Conservation (phyloP, 2,329 filamentous ascomycete species). For the Claviceps arundinis region DNA sequence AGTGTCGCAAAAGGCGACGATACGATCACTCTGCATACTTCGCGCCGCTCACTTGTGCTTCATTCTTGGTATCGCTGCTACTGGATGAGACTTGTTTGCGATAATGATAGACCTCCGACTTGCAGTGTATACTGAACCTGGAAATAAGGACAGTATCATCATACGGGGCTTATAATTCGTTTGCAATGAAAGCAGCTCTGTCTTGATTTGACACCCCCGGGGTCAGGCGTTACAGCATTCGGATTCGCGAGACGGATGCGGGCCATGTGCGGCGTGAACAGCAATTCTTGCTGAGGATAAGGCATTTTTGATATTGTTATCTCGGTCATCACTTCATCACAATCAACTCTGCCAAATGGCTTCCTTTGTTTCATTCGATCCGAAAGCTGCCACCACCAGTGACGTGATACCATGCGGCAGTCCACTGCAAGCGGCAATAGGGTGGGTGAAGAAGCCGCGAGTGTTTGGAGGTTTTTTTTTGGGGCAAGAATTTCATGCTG, state of each 20-base stretch:
- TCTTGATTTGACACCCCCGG: slow-evolving; percentile 6
- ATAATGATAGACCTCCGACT: background rate
- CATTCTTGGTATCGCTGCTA: background rate
- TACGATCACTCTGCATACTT: background rate
- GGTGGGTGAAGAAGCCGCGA: background rate
- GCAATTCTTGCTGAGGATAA: slow-evolving; percentile 7
- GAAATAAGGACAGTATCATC: background rate
- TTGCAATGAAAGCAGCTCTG: slow-evolving; percentile 3
- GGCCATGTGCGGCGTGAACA: slow-evolving; percentile 1
- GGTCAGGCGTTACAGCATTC: slow-evolving; percentile 9
- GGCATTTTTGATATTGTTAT: slow-evolving; percentile 4
- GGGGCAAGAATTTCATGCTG: background rate
- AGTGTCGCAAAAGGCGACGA: background rate
- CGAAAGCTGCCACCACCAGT: background rate
- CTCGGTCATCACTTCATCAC: slow-evolving; percentile 1
- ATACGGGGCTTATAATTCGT: background rate
- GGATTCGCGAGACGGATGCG: background rate
- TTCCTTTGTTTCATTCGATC: background rate
- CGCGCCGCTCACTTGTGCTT: background rate
- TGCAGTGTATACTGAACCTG: background rate
- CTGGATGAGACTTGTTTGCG: background rate
- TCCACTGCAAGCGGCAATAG: background rate
- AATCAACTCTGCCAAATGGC: background rate
- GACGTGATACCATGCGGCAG: background rate
- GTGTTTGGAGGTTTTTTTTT: background rate